Evolutionary conservation across 225 moss, liverwort and hornwort genomes (phyloP).

Genomic region (Pseudisothecium myosuroides): DNA sequence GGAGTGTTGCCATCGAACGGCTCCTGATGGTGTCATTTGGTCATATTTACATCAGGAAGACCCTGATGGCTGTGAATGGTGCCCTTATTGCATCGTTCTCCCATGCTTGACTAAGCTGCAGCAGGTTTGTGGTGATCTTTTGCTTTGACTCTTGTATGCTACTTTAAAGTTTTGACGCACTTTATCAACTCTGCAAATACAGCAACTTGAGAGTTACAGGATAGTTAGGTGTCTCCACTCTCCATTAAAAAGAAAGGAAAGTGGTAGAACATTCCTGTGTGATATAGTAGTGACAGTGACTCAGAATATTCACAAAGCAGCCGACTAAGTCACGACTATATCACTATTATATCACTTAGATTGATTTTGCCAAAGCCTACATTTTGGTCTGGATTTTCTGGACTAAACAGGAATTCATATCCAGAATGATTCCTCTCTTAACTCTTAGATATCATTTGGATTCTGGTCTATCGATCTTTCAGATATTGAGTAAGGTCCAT

Average conservation of each 20-base stretch:
- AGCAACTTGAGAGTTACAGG: neutral
- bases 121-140: constrained; percentile 35
- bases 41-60: constrained; percentile 58
- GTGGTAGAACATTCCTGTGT: neutral
- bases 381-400: neutral
- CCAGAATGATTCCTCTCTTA: neutral
- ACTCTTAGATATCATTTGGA: neutral
- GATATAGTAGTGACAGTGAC: neutral
- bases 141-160: neutral
- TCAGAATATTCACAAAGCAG: neutral
- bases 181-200: neutral
- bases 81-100: constrained; percentile 76
- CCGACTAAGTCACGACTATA: neutral
- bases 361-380: neutral
- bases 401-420: neutral
- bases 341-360: neutral
- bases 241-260: neutral
- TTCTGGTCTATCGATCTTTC: neutral
- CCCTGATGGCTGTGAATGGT: constrained; percentile 61
- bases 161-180: neutral
- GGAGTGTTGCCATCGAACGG: constrained; percentile 77
- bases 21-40: constrained; percentile 79
- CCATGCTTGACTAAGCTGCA: constrained; percentile 91
- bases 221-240: neutral
- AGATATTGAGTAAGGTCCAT: neutral